These are phyloP conservation scores for Papiliotrema nemorosa DNA, from an alignment of 1,284 basidiomycete genomes.

Conservation along the genomic window DNA sequence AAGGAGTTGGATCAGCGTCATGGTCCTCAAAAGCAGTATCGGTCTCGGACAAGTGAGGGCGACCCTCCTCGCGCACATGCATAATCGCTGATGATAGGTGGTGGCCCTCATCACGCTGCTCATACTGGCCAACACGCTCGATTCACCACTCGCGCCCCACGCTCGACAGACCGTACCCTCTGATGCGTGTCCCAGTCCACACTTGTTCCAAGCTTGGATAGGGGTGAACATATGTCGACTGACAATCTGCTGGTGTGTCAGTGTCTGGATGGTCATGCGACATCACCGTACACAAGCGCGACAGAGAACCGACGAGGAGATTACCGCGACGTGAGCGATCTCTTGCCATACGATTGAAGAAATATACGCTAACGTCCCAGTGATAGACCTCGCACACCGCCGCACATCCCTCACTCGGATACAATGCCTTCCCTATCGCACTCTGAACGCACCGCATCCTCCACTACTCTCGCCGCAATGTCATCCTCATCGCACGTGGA, in stretches of 20 bases:
- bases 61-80: background rate
- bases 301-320: background rate
- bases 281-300: conserved; percentile 1
- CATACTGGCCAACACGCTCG: conserved; percentile 20
- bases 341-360: too few species aligned
- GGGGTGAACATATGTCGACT: conserved; percentile 20
- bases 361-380: background rate
- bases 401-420: background rate
- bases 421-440: conserved; percentile 7
- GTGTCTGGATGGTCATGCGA: conserved; percentile 25
- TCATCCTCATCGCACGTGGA: background rate
- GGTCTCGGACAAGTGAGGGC: conserved; percentile 28
- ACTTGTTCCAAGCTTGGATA: conserved; percentile 34
- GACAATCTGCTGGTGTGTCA: conserved; percentile 24
- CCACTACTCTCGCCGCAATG: conserved; percentile 2
- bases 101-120: conserved; percentile 22
- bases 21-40: conserved; percentile 27
- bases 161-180: conserved; percentile 18
- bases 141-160: conserved; percentile 14
- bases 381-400: background rate
- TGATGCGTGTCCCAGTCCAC: conserved; percentile 20
- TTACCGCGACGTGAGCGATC: too few species aligned
- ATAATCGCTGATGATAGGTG: conserved; percentile 15
- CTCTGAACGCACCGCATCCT: conserved; percentile 6
- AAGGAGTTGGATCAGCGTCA: conserved; percentile 25